A percentile compares a stretch with the other conserved stretches of the same genome.
Evolutionary conservation across 257 asterid species (phyloP).

Genomic region (Anisodus acutangulus): DNA sequence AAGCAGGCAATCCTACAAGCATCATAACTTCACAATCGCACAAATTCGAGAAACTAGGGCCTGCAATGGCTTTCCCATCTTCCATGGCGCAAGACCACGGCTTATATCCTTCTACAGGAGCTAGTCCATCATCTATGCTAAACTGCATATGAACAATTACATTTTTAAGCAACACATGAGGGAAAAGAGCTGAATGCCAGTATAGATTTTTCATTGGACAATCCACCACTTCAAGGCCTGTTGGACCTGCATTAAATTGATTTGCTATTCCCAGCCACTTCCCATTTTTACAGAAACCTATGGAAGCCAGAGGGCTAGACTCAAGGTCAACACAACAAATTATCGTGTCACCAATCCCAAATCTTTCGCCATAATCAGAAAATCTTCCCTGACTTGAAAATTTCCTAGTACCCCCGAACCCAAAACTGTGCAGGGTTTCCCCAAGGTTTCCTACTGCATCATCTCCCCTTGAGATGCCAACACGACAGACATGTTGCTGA

Average conservation of each 20-base stretch:
- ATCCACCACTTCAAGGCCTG: slow-evolving; percentile 49
- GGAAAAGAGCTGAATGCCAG: slow-evolving; percentile 59
- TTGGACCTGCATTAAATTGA: slow-evolving; percentile 55
- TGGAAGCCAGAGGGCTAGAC: slow-evolving; percentile 51
- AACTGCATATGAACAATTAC: slow-evolving; percentile 59
- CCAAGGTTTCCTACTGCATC: slow-evolving; percentile 59
- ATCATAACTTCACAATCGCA: slow-evolving; percentile 58
- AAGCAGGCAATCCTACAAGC: slow-evolving; percentile 73
- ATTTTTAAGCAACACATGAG: slow-evolving; percentile 67
- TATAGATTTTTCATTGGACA: slow-evolving; percentile 35
- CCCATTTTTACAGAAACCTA: slow-evolving; percentile 65
- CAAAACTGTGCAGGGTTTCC: slow-evolving; percentile 55
- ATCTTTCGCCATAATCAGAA: slow-evolving; percentile 50
- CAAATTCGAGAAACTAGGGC: slow-evolving; percentile 46
- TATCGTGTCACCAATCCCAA: slow-evolving; percentile 60
- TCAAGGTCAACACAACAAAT: slow-evolving; percentile 60
- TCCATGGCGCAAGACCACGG: slow-evolving; percentile 58
- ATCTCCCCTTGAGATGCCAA: slow-evolving; percentile 68
- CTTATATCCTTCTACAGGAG: slow-evolving; percentile 52
- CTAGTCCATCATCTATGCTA: slow-evolving; percentile 53
- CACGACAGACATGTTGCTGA: slow-evolving; percentile 48
- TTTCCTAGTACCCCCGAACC: slow-evolving; percentile 59
- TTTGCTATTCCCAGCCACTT: slow-evolving; percentile 61
- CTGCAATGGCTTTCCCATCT: slow-evolving; percentile 50
- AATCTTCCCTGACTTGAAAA: slow-evolving; percentile 49